These are phyloP conservation scores for Zasmidium angulare DNA, from an alignment of 2,329 filamentous ascomycete species.

Conservation along the genomic window DNA sequence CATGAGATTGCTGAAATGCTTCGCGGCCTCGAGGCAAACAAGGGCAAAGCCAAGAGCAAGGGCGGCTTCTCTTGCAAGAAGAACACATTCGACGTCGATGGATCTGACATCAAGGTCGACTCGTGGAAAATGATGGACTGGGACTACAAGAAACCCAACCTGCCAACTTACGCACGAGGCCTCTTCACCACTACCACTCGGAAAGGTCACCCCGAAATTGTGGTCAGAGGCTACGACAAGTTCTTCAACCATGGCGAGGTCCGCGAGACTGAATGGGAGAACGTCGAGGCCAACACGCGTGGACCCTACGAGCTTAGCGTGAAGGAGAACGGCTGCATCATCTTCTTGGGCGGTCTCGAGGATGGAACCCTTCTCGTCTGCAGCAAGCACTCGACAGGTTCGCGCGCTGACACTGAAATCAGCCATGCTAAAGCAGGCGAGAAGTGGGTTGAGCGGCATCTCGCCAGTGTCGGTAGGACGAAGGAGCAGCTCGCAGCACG, in stretches of 20 bases:
- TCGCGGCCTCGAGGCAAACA: conserved; percentile 60
- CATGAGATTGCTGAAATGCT: conserved; percentile 67
- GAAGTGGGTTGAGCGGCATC: conserved; percentile 75
- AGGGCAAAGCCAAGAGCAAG: conserved; percentile 49
- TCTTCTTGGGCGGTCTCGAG: conserved; percentile 89
- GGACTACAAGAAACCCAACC: conserved; percentile 85
- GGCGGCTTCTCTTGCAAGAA: conserved; percentile 73
- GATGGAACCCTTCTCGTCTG: conserved; percentile 91
- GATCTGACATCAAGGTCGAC: conserved; percentile 68
- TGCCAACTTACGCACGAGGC: conserved; percentile 90
- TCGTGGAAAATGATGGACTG: conserved; percentile 94
- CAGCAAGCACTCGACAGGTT: conserved; percentile 95
- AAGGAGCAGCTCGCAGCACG: conserved; percentile 74
- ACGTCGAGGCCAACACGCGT: conserved; percentile 71
- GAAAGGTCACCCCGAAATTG: conserved; percentile 71
- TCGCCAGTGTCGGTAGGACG: conserved; percentile 73
- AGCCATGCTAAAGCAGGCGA: conserved; percentile 88
- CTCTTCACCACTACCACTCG: conserved; percentile 80
- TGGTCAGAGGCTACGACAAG: conserved; percentile 91
- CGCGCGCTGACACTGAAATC: conserved; percentile 65
- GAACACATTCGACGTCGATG: conserved; percentile 70
- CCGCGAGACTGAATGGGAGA: conserved; percentile 75
- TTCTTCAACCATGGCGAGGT: conserved; percentile 96
- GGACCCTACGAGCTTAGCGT: conserved; percentile 94
- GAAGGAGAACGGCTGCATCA: conserved; percentile 99